phyloP scores from a whole-genome alignment of 257 asterid genomes.

The Penstemon davidsonii region DNA sequence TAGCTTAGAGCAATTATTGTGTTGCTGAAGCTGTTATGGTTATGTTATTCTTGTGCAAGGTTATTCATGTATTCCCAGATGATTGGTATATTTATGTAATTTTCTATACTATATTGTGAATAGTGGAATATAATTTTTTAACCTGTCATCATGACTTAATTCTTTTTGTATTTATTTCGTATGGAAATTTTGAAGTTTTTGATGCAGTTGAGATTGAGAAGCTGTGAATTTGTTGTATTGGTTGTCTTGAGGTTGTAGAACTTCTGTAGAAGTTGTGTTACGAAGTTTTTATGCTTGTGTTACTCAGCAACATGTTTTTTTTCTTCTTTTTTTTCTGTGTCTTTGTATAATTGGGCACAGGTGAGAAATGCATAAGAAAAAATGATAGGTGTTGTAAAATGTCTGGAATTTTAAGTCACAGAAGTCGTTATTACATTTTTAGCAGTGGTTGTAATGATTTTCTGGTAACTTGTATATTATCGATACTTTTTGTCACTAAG shows the following conservation, averaged over 20 bases:
- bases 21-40: conserved; percentile 1
- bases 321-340: not conserved
- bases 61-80: not conserved
- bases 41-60: conserved; percentile 4
- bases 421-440: not conserved
- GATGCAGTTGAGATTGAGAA: not conserved
- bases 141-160: not conserved
- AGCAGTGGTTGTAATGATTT: not conserved
- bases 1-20: conserved; percentile 12
- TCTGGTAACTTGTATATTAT: not conserved
- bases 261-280: conserved; percentile 3
- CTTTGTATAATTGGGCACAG: not conserved
- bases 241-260: no score
- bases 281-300: not conserved
- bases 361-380: not conserved
- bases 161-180: not conserved
- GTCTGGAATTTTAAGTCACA: not conserved
- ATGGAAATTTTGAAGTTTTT: not conserved
- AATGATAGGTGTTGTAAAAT: conserved; percentile 10
- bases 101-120: not conserved
- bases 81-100: not conserved
- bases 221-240: not conserved
- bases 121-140: not conserved
- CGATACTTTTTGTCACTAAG: not conserved
- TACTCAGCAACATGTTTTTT: not conserved